These are phyloP conservation scores for Saccharomyces hybrid DNA, from an alignment of 1,139 yeast species.

Conservation along the genomic window DNA sequence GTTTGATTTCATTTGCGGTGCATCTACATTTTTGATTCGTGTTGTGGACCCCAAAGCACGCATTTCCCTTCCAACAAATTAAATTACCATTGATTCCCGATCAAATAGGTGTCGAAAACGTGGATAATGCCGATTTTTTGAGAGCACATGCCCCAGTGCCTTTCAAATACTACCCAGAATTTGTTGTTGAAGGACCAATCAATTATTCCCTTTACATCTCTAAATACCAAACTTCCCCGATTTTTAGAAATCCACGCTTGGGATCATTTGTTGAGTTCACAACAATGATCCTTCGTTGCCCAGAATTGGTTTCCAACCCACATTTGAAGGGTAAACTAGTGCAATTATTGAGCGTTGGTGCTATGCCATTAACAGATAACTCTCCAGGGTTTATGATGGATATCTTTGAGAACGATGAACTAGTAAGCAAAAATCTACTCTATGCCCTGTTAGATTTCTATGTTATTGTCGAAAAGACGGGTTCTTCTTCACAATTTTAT, in stretches of 20 bases:
- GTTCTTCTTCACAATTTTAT: slow-evolving; percentile 89
- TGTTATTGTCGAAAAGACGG: slow-evolving; percentile 93
- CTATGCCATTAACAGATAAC: slow-evolving; percentile 51
- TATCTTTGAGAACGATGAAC: slow-evolving; percentile 54
- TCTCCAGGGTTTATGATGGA: slow-evolving; percentile 67
- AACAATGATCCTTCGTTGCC: slow-evolving; percentile 70
- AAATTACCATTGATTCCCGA: slow-evolving; percentile 56
- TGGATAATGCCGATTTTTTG: slow-evolving; percentile 64
- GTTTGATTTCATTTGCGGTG: slow-evolving; percentile 70
- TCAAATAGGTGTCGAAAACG: slow-evolving; percentile 47
- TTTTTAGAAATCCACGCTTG: slow-evolving; percentile 47
- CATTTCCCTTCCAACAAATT: slow-evolving; percentile 51
- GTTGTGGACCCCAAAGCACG: slow-evolving; percentile 63
- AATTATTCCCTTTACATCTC: slow-evolving; percentile 63
- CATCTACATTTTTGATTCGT: slow-evolving; percentile 62
- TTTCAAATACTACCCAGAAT: slow-evolving; percentile 82
- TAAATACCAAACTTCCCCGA: slow-evolving; percentile 52
- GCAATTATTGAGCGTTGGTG: slow-evolving; percentile 72
- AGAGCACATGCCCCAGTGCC: slow-evolving; percentile 63
- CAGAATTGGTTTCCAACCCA: slow-evolving; percentile 83
- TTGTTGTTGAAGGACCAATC: slow-evolving; percentile 73
- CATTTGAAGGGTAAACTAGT: slow-evolving; percentile 81
- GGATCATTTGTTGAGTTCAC: slow-evolving; percentile 63
- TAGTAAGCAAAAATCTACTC: slow-evolving; percentile 59
- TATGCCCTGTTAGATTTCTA: slow-evolving; percentile 83